Evolutionary conservation across 306 rosid genomes (phyloP), one percentile per base, ranked within the genome.

Genomic region (Urtica urens): DNA sequence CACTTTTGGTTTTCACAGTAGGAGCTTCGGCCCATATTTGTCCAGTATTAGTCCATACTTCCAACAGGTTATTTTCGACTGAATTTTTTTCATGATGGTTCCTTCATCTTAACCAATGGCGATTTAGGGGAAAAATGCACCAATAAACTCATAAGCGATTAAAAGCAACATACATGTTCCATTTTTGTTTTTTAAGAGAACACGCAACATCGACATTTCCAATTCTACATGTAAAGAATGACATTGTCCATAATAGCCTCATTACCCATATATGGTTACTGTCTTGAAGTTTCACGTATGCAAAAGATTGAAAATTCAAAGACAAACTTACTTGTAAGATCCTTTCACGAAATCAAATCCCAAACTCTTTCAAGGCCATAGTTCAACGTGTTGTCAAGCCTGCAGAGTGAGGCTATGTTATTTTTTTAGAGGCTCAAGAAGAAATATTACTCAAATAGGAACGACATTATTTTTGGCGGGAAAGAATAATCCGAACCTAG

Each of bases 341-440:
- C 99, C 64, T 68, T 80, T 92, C 78, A 92, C 60, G 67, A 82
- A 85, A 62, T 93, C 99, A 75, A 92, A 51, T 96, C 84, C 99
- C 99, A 92, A 67, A 92, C 99, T 71, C 99, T 84, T 71, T 92
- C 99, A 47, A 92, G 96, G 37, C 96, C 93, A 73, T 92, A 92
- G 64, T 92, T 92, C 70, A 92, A 66, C 25, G 99, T 92, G 80
- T 80, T 92, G 70, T 92, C 99, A 51, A 92, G 99, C 88, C 99
- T 92, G 87, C 54, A 35, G 4, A 35, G n/a, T 9, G n/a, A 7
- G n/a, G n/a, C 11, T 35, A 4, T 4, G 6, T 4, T 10, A 4
- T 4, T 28, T 28, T 28, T 10, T 28, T 10, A 28, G 33, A 28
- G 33, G 6, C 33, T 10, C 7, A n/a, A 2, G 3, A 49, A 29